Conservation (phyloP, 768 basidiomycete species). For the Dentipellis fragilis region DNA sequence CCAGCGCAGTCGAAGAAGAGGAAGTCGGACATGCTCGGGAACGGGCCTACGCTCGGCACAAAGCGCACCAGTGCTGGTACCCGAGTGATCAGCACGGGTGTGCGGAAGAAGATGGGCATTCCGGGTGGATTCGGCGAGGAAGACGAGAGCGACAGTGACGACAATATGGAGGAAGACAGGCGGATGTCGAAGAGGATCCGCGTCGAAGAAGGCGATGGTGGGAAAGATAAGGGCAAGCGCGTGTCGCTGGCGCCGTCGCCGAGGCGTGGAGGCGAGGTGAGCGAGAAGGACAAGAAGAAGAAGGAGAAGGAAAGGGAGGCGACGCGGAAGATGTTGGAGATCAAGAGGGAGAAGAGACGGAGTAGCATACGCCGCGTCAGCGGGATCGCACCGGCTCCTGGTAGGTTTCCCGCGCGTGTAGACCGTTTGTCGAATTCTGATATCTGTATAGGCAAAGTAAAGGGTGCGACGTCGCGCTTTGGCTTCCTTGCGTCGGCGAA, state of each 20-base stretch:
- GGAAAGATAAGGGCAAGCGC: conserved; percentile 23
- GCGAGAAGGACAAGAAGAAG: conserved; percentile 14
- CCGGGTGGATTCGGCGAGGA: conserved; percentile 54
- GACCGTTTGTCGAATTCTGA: not conserved
- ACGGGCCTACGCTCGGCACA: conserved; percentile 18
- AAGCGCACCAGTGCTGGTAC: conserved; percentile 26
- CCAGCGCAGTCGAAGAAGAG: conserved; percentile 25
- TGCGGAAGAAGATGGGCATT: conserved; percentile 30
- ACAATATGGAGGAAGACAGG: conserved; percentile 26
- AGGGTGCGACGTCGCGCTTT: conserved; percentile 44
- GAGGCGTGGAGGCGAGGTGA: not conserved
- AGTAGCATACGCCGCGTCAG: conserved; percentile 41
- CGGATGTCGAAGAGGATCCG: conserved; percentile 37
- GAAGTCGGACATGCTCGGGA: conserved; percentile 44
- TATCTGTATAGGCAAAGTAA: conserved; percentile 18
- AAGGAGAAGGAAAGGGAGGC: conserved; percentile 43
- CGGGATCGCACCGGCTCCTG: conserved; percentile 30
- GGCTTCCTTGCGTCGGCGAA: conserved; percentile 67
- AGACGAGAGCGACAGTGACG: conserved; percentile 34
- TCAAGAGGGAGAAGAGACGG: conserved; percentile 55
- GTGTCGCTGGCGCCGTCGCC: conserved; percentile 23
- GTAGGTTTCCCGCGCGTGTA: not conserved
- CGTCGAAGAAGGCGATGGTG: conserved; percentile 24
- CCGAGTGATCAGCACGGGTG: conserved; percentile 38
- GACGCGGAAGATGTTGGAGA: conserved; percentile 53